Evolutionary conservation across 2,329 filamentous ascomycete genomes (phyloP).

Genomic region (Apiospora kogelbergensis): DNA sequence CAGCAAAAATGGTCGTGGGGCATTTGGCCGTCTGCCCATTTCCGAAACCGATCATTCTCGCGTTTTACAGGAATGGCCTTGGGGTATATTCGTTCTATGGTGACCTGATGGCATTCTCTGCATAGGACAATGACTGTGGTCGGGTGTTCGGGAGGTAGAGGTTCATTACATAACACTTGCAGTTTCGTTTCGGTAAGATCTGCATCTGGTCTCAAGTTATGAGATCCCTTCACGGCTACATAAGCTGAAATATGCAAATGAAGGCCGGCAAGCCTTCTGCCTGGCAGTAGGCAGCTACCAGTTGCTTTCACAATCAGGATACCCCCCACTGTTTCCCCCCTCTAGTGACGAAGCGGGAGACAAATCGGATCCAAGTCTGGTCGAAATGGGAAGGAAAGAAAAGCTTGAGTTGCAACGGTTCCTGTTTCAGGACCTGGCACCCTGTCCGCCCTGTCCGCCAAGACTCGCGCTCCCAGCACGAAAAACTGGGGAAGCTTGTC

Average conservation of each 20-base stretch:
- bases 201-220: neutral
- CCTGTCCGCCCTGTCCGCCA: neutral
- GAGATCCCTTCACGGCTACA: neutral
- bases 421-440: neutral
- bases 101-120: neutral
- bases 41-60: neutral
- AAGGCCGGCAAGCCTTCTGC: too few relatives aligned
- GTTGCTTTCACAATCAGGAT: neutral
- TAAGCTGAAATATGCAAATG: neutral
- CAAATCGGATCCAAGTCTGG: neutral
- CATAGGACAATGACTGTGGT: neutral
- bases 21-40: neutral
- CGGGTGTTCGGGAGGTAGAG: neutral
- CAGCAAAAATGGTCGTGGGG: neutral
- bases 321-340: neutral
- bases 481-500: neutral
- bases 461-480: neutral
- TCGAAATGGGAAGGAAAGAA: neutral
- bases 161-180: neutral
- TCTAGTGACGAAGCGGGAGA: neutral
- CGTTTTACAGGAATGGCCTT: neutral
- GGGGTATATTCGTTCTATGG: neutral
- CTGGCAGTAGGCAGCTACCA: neutral
- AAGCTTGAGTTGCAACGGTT: constrained; percentile 4
- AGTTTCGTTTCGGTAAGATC: constrained; percentile 1